Evolutionary conservation across 2,329 filamentous ascomycete genomes (phyloP).

Genomic region (Pseudopyricularia javanii): DNA sequence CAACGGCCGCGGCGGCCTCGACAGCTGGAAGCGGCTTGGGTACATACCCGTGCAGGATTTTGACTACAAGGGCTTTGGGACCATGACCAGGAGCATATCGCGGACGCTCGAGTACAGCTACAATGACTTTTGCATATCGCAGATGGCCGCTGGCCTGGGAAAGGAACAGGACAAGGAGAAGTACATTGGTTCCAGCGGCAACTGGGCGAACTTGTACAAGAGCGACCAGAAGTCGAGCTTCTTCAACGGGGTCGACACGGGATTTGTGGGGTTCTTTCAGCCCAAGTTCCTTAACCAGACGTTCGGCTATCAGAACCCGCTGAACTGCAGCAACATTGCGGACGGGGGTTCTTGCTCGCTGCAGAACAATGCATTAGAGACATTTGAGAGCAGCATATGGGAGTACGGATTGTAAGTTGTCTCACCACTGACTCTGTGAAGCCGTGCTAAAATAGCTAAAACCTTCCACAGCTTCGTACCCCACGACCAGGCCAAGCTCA

Average conservation of each 20-base stretch:
- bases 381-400: slow-evolving; percentile 62
- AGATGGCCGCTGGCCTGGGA: slow-evolving; percentile 46
- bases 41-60: slow-evolving; percentile 63
- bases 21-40: slow-evolving; percentile 57
- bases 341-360: slow-evolving; percentile 36
- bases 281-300: slow-evolving; percentile 55
- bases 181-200: slow-evolving; percentile 45
- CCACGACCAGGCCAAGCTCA: slow-evolving; percentile 39
- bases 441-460: neutral
- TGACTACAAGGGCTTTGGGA: slow-evolving; percentile 54
- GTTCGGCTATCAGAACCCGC: slow-evolving; percentile 57
- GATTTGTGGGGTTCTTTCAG: slow-evolving; percentile 60
- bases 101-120: slow-evolving; percentile 69
- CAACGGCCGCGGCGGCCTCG: slow-evolving; percentile 57
- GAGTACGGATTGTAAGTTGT: slow-evolving; percentile 53
- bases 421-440: neutral
- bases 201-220: slow-evolving; percentile 59
- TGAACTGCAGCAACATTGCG: slow-evolving; percentile 45
- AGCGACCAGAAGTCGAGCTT: slow-evolving; percentile 40
- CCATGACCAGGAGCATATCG: slow-evolving; percentile 57
- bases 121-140: slow-evolving; percentile 59
- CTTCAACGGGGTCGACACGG: slow-evolving; percentile 44
- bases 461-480: slow-evolving; percentile 30
- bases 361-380: slow-evolving; percentile 50
- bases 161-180: slow-evolving; percentile 41